phyloP scores from a whole-genome alignment of 2,329 filamentous ascomycete genomes.

The Aspergillus fructus region DNA sequence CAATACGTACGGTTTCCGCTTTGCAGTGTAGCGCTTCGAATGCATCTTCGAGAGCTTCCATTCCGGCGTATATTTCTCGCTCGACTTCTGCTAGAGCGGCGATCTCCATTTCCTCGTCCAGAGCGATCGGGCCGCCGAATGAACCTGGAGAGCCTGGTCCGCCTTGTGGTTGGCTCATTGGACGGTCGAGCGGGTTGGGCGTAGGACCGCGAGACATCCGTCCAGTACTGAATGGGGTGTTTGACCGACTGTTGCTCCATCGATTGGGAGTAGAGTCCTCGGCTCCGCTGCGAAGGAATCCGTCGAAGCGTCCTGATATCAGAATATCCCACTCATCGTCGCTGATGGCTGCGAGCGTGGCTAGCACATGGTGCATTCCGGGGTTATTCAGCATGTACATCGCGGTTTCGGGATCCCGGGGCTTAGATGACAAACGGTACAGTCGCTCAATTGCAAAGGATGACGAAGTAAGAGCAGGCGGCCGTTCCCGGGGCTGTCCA shows the following conservation, averaged over 20 bases:
- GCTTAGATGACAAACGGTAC: constrained; percentile 70
- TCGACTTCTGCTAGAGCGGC: constrained; percentile 87
- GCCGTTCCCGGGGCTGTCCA: constrained; percentile 69
- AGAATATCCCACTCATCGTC: constrained; percentile 96
- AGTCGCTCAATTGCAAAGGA: constrained; percentile 79
- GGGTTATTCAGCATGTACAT: constrained; percentile 84
- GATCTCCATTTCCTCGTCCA: constrained; percentile 93
- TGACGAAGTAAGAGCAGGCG: constrained; percentile 72
- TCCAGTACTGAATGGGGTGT: constrained; percentile 32
- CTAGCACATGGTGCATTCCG: constrained; percentile 77
- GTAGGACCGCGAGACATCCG: constrained; percentile 36
- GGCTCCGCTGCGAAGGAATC: constrained; percentile 90
- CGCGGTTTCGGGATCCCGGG: constrained; percentile 81
- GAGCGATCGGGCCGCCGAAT: constrained; percentile 72
- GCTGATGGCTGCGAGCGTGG: constrained; percentile 83
- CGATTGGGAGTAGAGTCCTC: constrained; percentile 52
- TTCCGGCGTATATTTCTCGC: constrained; percentile 86
- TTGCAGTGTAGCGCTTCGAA: constrained; percentile 88
- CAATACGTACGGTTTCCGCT: constrained; percentile 75
- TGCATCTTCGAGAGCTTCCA: constrained; percentile 91
- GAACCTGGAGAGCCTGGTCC: constrained; percentile 56
- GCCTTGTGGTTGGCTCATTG: constrained; percentile 40
- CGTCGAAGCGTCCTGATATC: constrained; percentile 89
- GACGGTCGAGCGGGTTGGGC: constrained; percentile 39
- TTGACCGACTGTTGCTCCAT: constrained; percentile 41